Evolutionary conservation across 2,329 filamentous ascomycete species (phyloP), one percentile per base, ranked within the genome.

Genomic region (Penicillium digitatum): DNA sequence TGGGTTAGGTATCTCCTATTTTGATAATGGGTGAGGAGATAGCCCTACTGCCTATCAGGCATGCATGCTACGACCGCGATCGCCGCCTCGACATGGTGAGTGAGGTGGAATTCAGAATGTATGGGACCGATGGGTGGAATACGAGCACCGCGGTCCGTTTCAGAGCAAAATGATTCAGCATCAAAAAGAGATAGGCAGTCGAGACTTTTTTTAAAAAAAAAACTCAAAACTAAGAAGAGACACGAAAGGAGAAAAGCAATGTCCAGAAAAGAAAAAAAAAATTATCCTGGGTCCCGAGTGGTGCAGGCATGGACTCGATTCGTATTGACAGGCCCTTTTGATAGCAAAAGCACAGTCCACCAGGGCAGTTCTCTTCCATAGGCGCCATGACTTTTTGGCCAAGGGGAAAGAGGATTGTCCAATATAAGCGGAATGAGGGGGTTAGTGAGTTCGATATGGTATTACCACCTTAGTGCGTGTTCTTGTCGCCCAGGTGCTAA

Each of bases 11-110:
- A 50, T 45, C 14, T 20, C 6, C 18, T 31, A 6, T 50, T 32
- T 27, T 8, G 29, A 52, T 20, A 11, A n/a, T 14, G 32, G 8
- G 29, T 16, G 37, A 20, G 14, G 31, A 10, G 18, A 16, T 16
- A 20, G 12, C 43, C 60, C 16, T 59, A 66, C 64, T 56, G 26
- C 63, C 62, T 47, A 61, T 61, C 20, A 66, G 62, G 40, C 20
- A 66, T 62, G 40, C 62, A 66, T 14, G 59, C 60, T 44, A 62
- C 58, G 10, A 66, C 56, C 34, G 60, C 60, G 39, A 62, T 49
- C 37, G 65, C 61, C 58, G 65, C 63, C 60, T 60, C 35, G 62
- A 56, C 62, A 65, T 64, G 26, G 9, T 37, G 16, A 37, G 31
- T 18, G 24, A 39, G 35, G 27, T 32, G 12, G 7, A 11, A 24